Evolutionary conservation across 2,329 filamentous ascomycete genomes (phyloP), one percentile per base, ranked within the genome.

Genomic region (Penicillium vulpinum): DNA sequence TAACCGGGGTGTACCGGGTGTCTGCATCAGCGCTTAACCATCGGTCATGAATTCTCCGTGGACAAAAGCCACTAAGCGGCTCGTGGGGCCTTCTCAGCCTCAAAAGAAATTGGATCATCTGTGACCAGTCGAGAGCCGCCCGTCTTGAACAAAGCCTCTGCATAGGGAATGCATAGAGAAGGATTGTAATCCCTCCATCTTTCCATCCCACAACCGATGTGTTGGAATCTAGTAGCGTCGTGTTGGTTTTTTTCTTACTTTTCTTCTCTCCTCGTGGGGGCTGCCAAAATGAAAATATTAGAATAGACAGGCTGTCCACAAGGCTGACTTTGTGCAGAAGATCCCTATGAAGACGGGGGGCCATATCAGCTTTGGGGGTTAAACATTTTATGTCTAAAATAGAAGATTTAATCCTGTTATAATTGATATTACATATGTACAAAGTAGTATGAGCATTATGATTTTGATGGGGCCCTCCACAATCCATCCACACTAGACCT

Each of bases 21-120:
- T 44, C n/a, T 52, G 35, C 40, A 51, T 54, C 60, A 48, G 64
- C 64, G 64, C 63, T 64, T 66, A 67, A 64, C 60, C 53, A 66
- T n/a, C 58, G 63, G 64, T 44, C 59, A 40, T 60, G 57, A 63
- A 66, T 61, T 58, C 60, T 61, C 62, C 63, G 62, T 56, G 36
- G 45, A 43, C 50, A 57, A 57, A n/a, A 59, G 57, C 59, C 58
- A 58, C 57, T 39, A 51, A 51, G 53, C 58, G 49, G 56, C 54
- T 59, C 61, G 61, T 57, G 61, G 61, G 52, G 48, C 33, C 28
- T 54, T 59, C 58, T 66, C 64, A 67, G 64, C 64, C 64, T 67
- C 64, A 51, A 24, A 54, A 33, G 28, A 48, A 36, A 40, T 40
- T 49, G 26, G 51, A 29, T 24, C 38, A 49, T 26, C 57, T 36